Percentiles rank a stretch among this genome's conserved stretches.
These are phyloP conservation scores for Pelargonium citronellum DNA, from an alignment of 441 rosid species.

Conservation along the genomic window DNA sequence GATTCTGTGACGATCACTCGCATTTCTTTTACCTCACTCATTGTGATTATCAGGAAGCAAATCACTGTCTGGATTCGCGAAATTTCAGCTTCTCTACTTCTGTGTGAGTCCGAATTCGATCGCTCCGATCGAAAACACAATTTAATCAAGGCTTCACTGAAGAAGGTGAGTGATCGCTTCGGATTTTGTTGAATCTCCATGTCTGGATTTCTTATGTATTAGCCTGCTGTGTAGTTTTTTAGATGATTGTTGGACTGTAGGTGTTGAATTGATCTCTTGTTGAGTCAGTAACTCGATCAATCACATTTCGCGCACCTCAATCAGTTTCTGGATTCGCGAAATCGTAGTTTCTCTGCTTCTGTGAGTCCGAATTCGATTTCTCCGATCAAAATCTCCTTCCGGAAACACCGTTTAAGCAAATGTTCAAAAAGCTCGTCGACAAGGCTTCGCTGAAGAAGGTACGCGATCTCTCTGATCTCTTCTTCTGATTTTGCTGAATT, in stretches of 20 bases:
- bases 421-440: constrained; percentile 20
- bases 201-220: background rate
- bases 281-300: too few species aligned
- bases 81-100: background rate
- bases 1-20: too few species aligned
- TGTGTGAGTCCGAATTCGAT: background rate
- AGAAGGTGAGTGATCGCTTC: background rate
- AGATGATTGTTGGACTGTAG: background rate
- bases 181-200: background rate
- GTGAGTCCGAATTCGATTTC: too few species aligned
- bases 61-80: background rate
- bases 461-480: background rate
- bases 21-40: background rate
- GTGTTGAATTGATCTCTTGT: too few species aligned
- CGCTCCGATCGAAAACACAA: background rate
- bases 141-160: background rate
- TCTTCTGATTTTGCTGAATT: background rate
- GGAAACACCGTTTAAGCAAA: background rate
- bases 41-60: constrained; percentile 9
- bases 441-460: constrained; percentile 10
- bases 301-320: too few species aligned
- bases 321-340: too few species aligned
- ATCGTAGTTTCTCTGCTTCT: too few species aligned
- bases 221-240: background rate
- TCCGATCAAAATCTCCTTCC: too few species aligned